Base-by-base conservation (phyloP, 495 filamentous ascomycete genomes). In the Evernia prunastri region DNA sequence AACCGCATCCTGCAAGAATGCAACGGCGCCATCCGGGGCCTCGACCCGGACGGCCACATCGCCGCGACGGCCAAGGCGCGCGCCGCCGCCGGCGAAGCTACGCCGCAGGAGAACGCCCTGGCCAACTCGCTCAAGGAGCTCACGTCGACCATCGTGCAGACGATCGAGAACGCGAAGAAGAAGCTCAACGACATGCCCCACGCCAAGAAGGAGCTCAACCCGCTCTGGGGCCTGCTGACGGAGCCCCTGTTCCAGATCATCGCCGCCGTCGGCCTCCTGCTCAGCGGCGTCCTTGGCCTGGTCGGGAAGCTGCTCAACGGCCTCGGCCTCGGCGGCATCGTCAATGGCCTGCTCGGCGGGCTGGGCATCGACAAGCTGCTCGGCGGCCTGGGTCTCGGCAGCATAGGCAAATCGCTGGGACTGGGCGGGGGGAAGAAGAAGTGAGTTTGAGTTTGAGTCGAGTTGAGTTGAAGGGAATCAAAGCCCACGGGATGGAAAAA, bases 231-330 rank as follows among this genome's bases (percentile, higher is more conserved):
- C 43, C 75, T 96, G 56, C 78, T 96, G 43, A 87, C 85, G 43
- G 80, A 96, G 78, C 92, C 92, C 20, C 79, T 96, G 27, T 90
- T 91, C 82, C 92, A 96, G 81, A 96, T 96, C 73, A 81, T 97
- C 63, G 91, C 92, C 9, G 92, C 89, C 20, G 92, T 97, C 18
- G 92, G 92, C 13, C 76, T 97, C 61, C 75, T 97, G 61, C 76
- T 97, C 54, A 86, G 79, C 35, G 92, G 92, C 72, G 92, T 97
- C 11, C 77, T 97, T 5, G 84, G 84, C 4, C 80, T 97, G 9
- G 89, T 96, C 18, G 92, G 90, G 59, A 85, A 84, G 71, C 73
- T 96, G 61, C 79, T 96, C 36, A 86, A 89, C 60, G 90, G 87
- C 2, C 83, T 96, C n/a, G 92, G 92, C 61, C 81, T 96, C 3